phyloP scores from a whole-genome alignment of 257 asterid species.

The Primulina tabacum region DNA sequence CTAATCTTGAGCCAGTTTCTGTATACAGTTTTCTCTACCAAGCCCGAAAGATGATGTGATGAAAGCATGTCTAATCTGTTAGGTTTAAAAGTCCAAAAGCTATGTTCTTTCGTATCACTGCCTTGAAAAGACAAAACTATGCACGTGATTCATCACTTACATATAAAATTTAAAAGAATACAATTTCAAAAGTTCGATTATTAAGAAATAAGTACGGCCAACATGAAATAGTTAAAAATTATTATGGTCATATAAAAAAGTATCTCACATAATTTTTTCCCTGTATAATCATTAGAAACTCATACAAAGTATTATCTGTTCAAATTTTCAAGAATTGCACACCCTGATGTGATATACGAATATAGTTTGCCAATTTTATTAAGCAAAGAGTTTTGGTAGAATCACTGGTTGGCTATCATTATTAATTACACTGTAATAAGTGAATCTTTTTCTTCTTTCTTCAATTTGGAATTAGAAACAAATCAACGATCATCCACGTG shows the following conservation, averaged over 20 bases:
- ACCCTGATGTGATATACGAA: neutral
- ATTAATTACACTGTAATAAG: neutral
- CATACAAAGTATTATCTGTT: neutral
- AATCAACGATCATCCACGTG: neutral
- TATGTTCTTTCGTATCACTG: conserved; percentile 2
- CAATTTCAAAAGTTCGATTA: neutral
- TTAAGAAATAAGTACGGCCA: neutral
- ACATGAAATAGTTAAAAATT: no score
- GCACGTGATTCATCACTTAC: conserved; percentile 21
- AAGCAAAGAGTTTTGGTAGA: neutral
- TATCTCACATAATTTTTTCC: neutral
- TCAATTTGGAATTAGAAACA: neutral
- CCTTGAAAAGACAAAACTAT: conserved; percentile 23
- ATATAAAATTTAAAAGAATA: neutral
- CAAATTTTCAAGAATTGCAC: neutral
- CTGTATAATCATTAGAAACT: neutral
- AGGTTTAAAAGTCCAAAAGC: conserved; percentile 1
- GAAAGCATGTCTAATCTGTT: conserved; percentile 12
- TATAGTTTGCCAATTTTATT: neutral
- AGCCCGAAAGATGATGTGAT: conserved; percentile 3
- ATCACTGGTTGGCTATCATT: neutral
- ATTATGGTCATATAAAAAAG: no score
- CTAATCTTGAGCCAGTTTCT: neutral
- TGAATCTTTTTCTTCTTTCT: neutral
- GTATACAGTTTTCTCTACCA: conserved; percentile 6